Conservation (phyloP, 2,329 filamentous ascomycete genomes). For the Colletotrichum limetticola region DNA sequence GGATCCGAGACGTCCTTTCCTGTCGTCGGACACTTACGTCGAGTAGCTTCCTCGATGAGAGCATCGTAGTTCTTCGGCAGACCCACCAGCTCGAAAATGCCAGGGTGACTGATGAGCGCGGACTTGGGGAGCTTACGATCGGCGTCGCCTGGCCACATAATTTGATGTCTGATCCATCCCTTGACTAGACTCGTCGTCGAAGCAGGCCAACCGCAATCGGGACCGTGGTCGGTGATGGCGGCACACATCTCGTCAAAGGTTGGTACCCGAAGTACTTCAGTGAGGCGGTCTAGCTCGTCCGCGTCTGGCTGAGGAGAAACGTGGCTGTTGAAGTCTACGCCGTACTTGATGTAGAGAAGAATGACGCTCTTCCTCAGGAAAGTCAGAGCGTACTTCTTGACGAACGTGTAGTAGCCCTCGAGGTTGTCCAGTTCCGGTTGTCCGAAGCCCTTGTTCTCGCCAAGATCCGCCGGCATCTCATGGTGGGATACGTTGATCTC, state of each 20-base stretch:
- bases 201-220: slow-evolving; percentile 60
- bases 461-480: slow-evolving; percentile 40
- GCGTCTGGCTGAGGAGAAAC: slow-evolving; percentile 71
- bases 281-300: slow-evolving; percentile 85
- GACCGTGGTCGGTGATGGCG: slow-evolving; percentile 59
- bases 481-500: slow-evolving; percentile 49
- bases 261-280: slow-evolving; percentile 79
- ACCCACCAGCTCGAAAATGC: slow-evolving; percentile 93
- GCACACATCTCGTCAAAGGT: slow-evolving; percentile 82
- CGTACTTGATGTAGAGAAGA: slow-evolving; percentile 87
- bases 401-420: slow-evolving; percentile 66
- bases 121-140: slow-evolving; percentile 47
- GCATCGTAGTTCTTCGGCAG: slow-evolving; percentile 92
- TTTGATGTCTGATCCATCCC: slow-evolving; percentile 81
- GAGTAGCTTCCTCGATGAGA: slow-evolving; percentile 91
- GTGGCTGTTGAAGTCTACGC: slow-evolving; percentile 84
- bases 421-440: slow-evolving; percentile 65
- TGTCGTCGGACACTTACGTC: slow-evolving; percentile 84
- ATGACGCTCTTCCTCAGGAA: slow-evolving; percentile 90
- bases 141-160: slow-evolving; percentile 47
- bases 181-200: slow-evolving; percentile 58
- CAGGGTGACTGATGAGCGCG: slow-evolving; percentile 78
- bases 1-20: slow-evolving; percentile 93
- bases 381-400: slow-evolving; percentile 85
- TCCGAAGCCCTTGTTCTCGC: slow-evolving; percentile 61